These are phyloP conservation scores for Aspergillus cavernicola DNA, from an alignment of 495 filamentous ascomycete genomes.

Conservation along the genomic window DNA sequence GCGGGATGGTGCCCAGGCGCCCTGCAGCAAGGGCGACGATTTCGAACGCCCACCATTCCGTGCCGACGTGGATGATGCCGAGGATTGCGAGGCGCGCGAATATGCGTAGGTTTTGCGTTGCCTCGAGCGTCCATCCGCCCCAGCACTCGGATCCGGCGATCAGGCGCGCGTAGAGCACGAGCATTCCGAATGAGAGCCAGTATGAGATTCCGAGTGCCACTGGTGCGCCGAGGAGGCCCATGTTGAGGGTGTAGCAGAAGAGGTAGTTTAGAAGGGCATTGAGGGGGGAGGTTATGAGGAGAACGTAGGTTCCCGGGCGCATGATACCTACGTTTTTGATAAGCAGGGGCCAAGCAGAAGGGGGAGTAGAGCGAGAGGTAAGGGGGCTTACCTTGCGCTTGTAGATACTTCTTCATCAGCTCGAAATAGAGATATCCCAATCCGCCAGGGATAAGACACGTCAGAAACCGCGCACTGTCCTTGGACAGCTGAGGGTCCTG, in stretches of 20 bases:
- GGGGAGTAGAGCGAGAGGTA: background rate
- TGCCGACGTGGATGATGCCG: constrained; percentile 85
- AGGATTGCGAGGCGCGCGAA: constrained; percentile 75
- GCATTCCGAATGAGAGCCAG: constrained; percentile 77
- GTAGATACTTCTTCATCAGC: constrained; percentile 85
- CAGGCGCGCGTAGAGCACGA: constrained; percentile 73
- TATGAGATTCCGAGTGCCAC: constrained; percentile 82
- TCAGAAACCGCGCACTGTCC: constrained; percentile 72
- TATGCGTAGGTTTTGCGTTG: constrained; percentile 60
- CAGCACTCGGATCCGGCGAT: constrained; percentile 72
- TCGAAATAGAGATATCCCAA: constrained; percentile 92
- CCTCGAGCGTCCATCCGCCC: constrained; percentile 72
- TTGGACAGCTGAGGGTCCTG: constrained; percentile 75
- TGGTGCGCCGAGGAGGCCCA: constrained; percentile 77
- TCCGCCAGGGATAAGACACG: constrained; percentile 76
- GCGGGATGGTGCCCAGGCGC: constrained; percentile 72
- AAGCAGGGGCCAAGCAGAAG: too few relatives aligned
- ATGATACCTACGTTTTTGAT: too few relatives aligned
- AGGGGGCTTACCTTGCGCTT: constrained; percentile 68
- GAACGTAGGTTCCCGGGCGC: constrained; percentile 81
- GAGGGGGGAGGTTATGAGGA: constrained; percentile 77
- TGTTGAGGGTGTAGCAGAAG: constrained; percentile 66
- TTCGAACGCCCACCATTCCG: constrained; percentile 96
- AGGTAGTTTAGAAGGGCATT: constrained; percentile 76
- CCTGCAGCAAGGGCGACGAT: constrained; percentile 91